A percentile compares a stretch with the other conserved stretches of the same genome.
These are phyloP conservation scores for Proteromonas lacertae DNA, from an alignment of 352 stramenopile genomes.

Conservation along the genomic window DNA sequence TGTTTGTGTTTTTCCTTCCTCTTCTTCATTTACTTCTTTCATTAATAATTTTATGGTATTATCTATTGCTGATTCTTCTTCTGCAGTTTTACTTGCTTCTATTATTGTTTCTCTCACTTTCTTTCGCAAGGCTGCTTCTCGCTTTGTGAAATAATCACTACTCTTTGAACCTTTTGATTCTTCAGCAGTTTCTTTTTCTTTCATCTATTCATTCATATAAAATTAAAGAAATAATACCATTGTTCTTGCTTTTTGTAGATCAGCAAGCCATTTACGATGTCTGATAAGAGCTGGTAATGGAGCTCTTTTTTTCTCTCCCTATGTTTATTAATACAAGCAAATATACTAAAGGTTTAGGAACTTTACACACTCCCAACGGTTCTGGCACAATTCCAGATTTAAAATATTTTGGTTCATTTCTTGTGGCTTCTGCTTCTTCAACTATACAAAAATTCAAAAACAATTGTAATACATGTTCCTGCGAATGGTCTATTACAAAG, in stretches of 20 bases:
- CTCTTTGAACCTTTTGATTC: neutral
- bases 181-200: too few relatives aligned
- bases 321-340: constrained; percentile 4
- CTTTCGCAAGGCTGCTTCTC: constrained; percentile 5
- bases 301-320: constrained; percentile 25
- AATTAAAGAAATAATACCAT: too few relatives aligned
- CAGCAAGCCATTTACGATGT: constrained; percentile 55
- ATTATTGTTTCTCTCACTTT: too few relatives aligned
- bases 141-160: constrained; percentile 17
- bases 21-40: too few relatives aligned
- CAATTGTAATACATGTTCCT: constrained; percentile 11
- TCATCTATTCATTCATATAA: too few relatives aligned
- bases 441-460: too few relatives aligned
- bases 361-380: constrained; percentile 3
- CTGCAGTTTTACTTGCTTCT: too few relatives aligned
- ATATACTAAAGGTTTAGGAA: too few relatives aligned
- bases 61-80: too few relatives aligned
- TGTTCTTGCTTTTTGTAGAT: constrained; percentile 60
- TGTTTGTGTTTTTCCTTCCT: too few relatives aligned
- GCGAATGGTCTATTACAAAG: constrained; percentile 66
- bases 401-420: neutral
- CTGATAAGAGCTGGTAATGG: constrained; percentile 50
- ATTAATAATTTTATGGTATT: too few relatives aligned
- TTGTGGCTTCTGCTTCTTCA: constrained; percentile 6
- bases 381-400: neutral